Evolutionary conservation across 352 stramenopile genomes (phyloP), one percentile per base, ranked within the genome.

Genomic region (Phytopythium ostracodes): DNA sequence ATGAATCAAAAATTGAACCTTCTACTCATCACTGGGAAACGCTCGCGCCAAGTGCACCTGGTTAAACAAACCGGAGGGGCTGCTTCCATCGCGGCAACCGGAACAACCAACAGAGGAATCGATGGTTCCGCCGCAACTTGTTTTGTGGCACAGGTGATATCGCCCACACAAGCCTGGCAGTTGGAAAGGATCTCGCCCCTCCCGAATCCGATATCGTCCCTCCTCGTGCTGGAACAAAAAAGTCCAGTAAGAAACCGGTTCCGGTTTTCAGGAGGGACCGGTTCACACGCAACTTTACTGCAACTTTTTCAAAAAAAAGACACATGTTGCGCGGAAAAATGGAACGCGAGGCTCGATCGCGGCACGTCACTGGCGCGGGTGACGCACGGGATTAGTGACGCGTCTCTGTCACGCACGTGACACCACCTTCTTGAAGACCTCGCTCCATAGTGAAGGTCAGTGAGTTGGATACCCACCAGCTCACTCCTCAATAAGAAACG

Each of bases 21-120:
- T 47, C 44, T 55, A 36, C 64, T 86, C 77, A 60, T 86, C 77
- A 80, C 62, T 53, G 75, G 76, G 74, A 81, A 78, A 49, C 47
- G 47, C 47, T 27, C 18, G 42, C 38, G 15, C 38, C 38, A 44
- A 29, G 22, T 2, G 8, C 1, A 27, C 44, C 7, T 47, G 42
- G 38, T 44, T n/a, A 18, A n/a, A n/a, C 33, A 38, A 38, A 10
- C 33, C 33, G 7, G 14, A 38, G 3, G 33, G 29, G 7, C 29
- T 7, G 29, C 3, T 7, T 3, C 29, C 29, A 3, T 33, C 29
- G 3, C 29, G 29, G 29, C 29, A 33, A 33, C 29, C 29, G 7
- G 29, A 3, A 33, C 29, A 3, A 33, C 4, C 29, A 3, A 7
- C 29, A 33, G 7, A 33, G 29, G 29, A 10, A 38, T 10, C 33